Conservation (phyloP, 2,329 filamentous ascomycete genomes). For the Aureobasidium sp. region DNA sequence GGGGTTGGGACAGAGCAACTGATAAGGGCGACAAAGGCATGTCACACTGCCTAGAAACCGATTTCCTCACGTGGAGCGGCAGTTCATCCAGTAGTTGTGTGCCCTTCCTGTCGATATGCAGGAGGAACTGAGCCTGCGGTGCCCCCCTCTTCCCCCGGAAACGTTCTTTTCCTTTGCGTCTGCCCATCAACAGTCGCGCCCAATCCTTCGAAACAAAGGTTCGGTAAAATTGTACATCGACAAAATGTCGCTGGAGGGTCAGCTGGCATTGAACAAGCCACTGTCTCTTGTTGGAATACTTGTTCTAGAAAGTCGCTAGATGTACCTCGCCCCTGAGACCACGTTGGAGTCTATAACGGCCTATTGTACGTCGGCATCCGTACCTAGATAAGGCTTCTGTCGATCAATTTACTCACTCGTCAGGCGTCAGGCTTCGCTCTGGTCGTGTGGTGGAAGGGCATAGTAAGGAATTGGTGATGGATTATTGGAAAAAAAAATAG, state of each 20-base stretch:
- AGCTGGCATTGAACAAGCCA: not conserved
- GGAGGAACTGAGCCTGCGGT: not conserved
- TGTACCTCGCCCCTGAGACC: not conserved
- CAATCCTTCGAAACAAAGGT: not conserved
- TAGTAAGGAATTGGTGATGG: not conserved
- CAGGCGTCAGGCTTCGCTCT: not conserved
- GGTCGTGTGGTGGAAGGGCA: not conserved
- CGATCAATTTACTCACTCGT: not conserved
- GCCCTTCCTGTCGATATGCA: not conserved
- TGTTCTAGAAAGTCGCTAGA: not conserved
- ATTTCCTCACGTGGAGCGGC: not conserved
- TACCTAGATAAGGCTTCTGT: not conserved
- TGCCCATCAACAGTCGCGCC: not conserved
- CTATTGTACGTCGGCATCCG: not conserved
- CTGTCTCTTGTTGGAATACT: not conserved
- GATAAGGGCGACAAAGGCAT: not conserved
- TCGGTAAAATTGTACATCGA: not conserved
- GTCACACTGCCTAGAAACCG: not conserved
- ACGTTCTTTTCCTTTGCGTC: not conserved
- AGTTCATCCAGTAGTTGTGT: not conserved
- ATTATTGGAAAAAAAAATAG: too few species aligned
- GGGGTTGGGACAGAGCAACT: not conserved
- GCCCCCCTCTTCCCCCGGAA: not conserved
- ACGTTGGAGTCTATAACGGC: not conserved
- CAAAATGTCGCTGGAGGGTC: not conserved